These are phyloP conservation scores for Xylaria palmicola DNA, from an alignment of 495 filamentous ascomycete genomes.

Conservation along the genomic window DNA sequence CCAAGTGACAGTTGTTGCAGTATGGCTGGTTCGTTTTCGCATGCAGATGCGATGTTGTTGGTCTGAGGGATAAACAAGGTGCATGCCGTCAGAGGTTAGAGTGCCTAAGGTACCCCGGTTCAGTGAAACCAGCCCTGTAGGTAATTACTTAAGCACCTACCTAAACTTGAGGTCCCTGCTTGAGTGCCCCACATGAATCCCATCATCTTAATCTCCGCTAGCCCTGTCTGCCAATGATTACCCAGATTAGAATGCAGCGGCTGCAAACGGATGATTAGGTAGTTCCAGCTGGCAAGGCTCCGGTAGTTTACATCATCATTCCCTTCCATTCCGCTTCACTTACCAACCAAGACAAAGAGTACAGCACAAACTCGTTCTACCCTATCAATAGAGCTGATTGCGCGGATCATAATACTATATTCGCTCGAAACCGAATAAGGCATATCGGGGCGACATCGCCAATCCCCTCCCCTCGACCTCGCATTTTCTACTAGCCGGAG, in stretches of 20 bases:
- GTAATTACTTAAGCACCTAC: no score
- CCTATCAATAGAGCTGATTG: not conserved
- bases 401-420: not conserved
- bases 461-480: not conserved
- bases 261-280: slow-evolving; percentile 16
- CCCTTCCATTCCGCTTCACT: not conserved
- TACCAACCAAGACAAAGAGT: not conserved
- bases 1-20: not conserved
- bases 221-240: no score
- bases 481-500: not conserved
- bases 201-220: no score
- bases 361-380: not conserved
- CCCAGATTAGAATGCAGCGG: slow-evolving; percentile 1
- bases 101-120: no score
- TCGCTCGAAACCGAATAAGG: not conserved
- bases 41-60: not conserved
- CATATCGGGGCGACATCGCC: not conserved
- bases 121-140: no score
- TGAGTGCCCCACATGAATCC: not conserved
- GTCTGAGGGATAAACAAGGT: not conserved
- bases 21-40: no score
- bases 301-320: slow-evolving; percentile 8
- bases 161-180: no score
- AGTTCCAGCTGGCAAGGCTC: slow-evolving; percentile 9
- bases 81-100: no score